A percentile compares a stretch with the other conserved stretches of the same genome.
Evolutionary conservation across 228 moss, liverwort and hornwort genomes (phyloP).

Genomic region (Sphagnum magellanicum): DNA sequence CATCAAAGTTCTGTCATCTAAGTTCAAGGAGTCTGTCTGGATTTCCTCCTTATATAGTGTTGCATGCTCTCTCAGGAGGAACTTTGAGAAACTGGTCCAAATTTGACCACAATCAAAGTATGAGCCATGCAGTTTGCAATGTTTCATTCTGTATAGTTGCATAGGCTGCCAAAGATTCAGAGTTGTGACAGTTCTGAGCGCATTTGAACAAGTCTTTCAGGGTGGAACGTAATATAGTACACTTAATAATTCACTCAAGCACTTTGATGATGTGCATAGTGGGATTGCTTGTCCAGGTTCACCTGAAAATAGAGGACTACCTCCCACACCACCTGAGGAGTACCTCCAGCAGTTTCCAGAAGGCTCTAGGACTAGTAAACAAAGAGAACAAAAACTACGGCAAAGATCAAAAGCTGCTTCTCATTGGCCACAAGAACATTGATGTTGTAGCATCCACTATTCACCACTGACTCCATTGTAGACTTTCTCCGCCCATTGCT

Average conservation of each 20-base stretch:
- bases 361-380: slow-evolving; percentile 36
- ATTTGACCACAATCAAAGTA: too few relatives aligned
- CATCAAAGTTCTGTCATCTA: too few relatives aligned
- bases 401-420: slow-evolving; percentile 35
- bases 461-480: too few relatives aligned
- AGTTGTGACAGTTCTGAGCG: neutral
- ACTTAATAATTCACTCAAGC: too few relatives aligned
- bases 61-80: too few relatives aligned
- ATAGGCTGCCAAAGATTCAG: neutral
- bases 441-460: slow-evolving; percentile 3
- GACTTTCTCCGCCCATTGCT: too few relatives aligned
- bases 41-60: too few relatives aligned
- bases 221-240: neutral
- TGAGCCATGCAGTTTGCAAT: neutral
- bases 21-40: too few relatives aligned
- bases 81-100: too few relatives aligned
- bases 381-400: slow-evolving; percentile 29
- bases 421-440: slow-evolving; percentile 39
- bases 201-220: slow-evolving; percentile 1
- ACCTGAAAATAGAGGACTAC: slow-evolving; percentile 49
- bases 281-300: slow-evolving; percentile 7
- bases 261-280: neutral
- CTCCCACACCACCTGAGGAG: slow-evolving; percentile 49
- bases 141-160: neutral
- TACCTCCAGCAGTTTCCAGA: slow-evolving; percentile 34